Evolutionary conservation across 352 stramenopile species (phyloP).

Genomic region (Pythium brassicae): DNA sequence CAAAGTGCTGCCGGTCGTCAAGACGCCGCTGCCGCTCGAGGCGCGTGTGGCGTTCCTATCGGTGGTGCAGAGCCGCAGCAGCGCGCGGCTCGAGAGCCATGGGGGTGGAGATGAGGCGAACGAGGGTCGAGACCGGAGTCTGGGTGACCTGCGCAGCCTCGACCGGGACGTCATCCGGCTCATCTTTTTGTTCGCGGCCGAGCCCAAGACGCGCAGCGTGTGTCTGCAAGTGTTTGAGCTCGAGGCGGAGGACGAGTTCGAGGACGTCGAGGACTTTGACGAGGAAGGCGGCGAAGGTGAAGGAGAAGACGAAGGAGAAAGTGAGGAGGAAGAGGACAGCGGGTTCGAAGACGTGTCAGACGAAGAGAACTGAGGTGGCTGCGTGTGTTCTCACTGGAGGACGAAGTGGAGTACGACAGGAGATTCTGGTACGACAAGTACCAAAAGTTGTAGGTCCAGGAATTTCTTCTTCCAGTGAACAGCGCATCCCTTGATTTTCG

Average conservation of each 20-base stretch:
- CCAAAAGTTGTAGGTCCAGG: too few relatives aligned
- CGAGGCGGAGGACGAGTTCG: constrained; percentile 2
- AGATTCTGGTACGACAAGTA: too few relatives aligned
- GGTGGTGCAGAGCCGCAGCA: background rate
- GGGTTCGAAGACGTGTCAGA: constrained; percentile 1
- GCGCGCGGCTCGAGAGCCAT: background rate
- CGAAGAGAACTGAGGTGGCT: background rate
- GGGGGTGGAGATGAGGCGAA: background rate
- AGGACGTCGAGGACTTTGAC: background rate
- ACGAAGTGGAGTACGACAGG: too few relatives aligned
- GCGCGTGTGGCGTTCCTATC: constrained; percentile 1
- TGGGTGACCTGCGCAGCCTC: background rate
- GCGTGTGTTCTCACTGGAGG: too few relatives aligned
- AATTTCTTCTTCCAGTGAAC: too few relatives aligned
- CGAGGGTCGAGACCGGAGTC: background rate
- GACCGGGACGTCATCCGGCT: background rate
- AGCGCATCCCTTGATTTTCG: too few relatives aligned
- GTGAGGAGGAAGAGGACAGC: background rate
- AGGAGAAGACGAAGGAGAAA: background rate
- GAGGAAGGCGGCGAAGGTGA: background rate
- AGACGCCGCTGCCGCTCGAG: background rate
- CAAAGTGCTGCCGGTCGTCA: constrained; percentile 2
- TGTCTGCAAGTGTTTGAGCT: background rate
- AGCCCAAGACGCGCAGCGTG: constrained; percentile 22
- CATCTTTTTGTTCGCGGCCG: constrained; percentile 15